Percentiles rank a stretch among this genome's conserved stretches.
These are phyloP conservation scores for Rutidosis leptorrhynchoides DNA, from an alignment of 129 eudicot genomes.

Conservation along the genomic window DNA sequence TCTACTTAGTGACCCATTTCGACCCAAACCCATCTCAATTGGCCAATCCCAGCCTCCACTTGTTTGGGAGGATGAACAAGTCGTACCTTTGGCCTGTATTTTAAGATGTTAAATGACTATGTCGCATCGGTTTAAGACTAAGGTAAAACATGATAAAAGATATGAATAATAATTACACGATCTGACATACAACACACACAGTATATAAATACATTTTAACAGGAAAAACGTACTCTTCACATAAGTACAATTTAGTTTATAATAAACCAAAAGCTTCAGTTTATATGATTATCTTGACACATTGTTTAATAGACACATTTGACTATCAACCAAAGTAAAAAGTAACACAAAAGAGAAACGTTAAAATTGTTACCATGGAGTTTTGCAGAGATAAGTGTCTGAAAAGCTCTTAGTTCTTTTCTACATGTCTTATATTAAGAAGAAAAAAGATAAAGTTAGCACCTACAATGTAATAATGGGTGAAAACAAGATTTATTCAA, in stretches of 20 bases:
- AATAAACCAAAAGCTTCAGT: slow-evolving; percentile 8
- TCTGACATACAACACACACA: slow-evolving; percentile 11
- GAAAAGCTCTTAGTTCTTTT: slow-evolving; percentile 33
- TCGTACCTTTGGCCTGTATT: not conserved
- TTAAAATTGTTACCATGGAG: slow-evolving; percentile 37
- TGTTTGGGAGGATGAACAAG: not conserved
- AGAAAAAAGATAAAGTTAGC: slow-evolving; percentile 18
- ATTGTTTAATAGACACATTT: not conserved
- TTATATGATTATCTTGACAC: not conserved
- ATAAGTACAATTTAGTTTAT: slow-evolving; percentile 3
- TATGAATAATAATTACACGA: slow-evolving; percentile 1
- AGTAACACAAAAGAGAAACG: not conserved
- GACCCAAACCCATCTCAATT: not conserved
- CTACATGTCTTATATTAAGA: slow-evolving; percentile 41
- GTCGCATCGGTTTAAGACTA: not conserved
- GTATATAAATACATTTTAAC: slow-evolving; percentile 3
- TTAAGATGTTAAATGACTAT: not conserved
- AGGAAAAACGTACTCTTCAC: not conserved
- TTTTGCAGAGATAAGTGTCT: slow-evolving; percentile 31
- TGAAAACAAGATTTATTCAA: not conserved
- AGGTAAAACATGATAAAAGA: not conserved
- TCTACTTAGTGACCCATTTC: too few species aligned
- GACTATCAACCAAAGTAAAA: not conserved
- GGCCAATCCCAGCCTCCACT: too few species aligned
- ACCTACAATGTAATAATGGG: not conserved